A percentile compares a stretch with the other conserved stretches of the same genome.
phyloP scores from a whole-genome alignment of 2,329 filamentous ascomycete genomes.

The Trichophyton mentagrophytes region DNA sequence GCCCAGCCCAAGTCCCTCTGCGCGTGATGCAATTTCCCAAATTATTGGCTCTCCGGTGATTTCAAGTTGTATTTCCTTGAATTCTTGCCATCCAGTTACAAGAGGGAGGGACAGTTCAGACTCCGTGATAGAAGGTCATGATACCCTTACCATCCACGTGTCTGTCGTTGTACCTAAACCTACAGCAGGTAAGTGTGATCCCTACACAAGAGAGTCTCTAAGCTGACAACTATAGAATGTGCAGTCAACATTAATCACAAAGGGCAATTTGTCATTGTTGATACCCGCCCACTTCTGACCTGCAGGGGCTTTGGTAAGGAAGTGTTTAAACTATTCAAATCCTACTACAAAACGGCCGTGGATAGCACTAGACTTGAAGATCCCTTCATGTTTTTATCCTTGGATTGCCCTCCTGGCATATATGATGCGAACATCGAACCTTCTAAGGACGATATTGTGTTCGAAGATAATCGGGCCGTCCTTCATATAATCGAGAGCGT shows the following conservation, averaged over 20 bases:
- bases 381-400: slow-evolving; percentile 44
- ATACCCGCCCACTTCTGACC: slow-evolving; percentile 43
- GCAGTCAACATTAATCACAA: slow-evolving; percentile 22
- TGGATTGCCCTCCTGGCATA: slow-evolving; percentile 40
- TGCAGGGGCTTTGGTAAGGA: slow-evolving; percentile 41
- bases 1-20: slow-evolving; percentile 36
- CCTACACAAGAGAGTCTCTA: not conserved
- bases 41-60: slow-evolving; percentile 43
- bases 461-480: slow-evolving; percentile 37
- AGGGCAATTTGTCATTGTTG: slow-evolving; percentile 44
- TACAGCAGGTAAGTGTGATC: slow-evolving; percentile 23
- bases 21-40: slow-evolving; percentile 44
- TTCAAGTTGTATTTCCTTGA: slow-evolving; percentile 34
- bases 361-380: slow-evolving; percentile 26
- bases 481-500: slow-evolving; percentile 34
- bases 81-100: not conserved
- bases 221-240: slow-evolving; percentile 20
- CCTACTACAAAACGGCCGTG: slow-evolving; percentile 30
- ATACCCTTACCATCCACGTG: not conserved
- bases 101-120: not conserved
- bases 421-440: slow-evolving; percentile 54
- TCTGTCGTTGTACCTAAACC: slow-evolving; percentile 38
- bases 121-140: not conserved
- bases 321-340: slow-evolving; percentile 40
- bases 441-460: slow-evolving; percentile 50